Evolutionary conservation across 2,329 filamentous ascomycete genomes (phyloP), one percentile per base, ranked within the genome.

Genomic region (Xylariaceae sp.): DNA sequence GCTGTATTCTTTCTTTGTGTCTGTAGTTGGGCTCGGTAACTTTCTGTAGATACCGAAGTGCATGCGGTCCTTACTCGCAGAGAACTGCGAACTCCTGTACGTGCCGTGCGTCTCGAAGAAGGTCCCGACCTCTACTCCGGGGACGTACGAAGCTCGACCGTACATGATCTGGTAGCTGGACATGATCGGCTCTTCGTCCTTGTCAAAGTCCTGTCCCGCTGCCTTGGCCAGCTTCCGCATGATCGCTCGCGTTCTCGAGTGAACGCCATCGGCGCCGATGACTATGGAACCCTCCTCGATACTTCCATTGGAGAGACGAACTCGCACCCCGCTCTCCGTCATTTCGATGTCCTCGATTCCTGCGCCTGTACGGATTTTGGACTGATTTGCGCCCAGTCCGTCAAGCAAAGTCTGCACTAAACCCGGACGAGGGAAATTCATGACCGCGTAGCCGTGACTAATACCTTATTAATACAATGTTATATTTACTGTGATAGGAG

Each of bases 31-130:
- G 6, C 18, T 35, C 9, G 46, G 47, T 1, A 57, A n/a, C 11
- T 54, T 53, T 16, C 58, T 24, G 15, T 54, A 60, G 18, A 60
- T 51, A 3, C 49, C 55, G 21, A 58, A 60, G 33, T 58, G 49
- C 43, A 54, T 56, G 8, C 39, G 47, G 6, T 53, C 16, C 11
- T 46, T 16, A 6, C 49, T 39, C 11, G 44, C 54, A 3, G 57
- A 50, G 18, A 60, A 49, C 23, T 60, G 58, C 20, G 58, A 53
- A 16, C 49, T 48, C 36, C 33, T 43, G 13, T 55, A 24, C 3
- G 45, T 48, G 27, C 55, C 55, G 11, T 60, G 58, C 21, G 58
- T 50, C 43, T 60, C 55, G 20, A 37, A 58, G 46, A 60, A 58
- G 4, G 29, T 41, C 15, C 35, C 50, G 8, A 27, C 9, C 20